phyloP scores from a whole-genome alignment of 2,329 filamentous ascomycete species.

The Colletotrichum noveboracense region DNA sequence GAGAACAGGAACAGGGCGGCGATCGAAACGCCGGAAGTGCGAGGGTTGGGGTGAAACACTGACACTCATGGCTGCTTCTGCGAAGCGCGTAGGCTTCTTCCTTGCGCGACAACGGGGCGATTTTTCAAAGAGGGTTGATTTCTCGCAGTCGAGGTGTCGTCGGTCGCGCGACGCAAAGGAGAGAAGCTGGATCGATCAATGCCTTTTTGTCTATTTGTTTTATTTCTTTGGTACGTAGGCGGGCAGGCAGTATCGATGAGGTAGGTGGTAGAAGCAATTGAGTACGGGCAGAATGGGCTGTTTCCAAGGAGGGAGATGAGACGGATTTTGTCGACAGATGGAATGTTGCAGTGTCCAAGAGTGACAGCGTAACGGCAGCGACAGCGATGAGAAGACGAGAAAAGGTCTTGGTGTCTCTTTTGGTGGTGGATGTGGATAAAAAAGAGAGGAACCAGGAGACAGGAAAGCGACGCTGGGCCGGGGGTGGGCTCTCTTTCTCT shows the following conservation, averaged over 20 bases:
- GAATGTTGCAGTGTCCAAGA: not conserved
- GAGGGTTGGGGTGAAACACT: conserved; percentile 40
- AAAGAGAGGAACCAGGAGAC: not conserved
- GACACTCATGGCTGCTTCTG: conserved; percentile 51
- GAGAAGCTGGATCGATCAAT: not conserved
- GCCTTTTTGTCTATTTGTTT: not conserved
- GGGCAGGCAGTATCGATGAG: not conserved
- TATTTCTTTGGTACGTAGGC: not conserved
- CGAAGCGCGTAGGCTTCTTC: conserved; percentile 25
- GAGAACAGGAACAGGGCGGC: conserved; percentile 1
- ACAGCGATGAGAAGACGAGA: not conserved
- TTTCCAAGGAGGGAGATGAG: conserved; percentile 2
- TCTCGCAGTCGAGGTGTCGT: not conserved
- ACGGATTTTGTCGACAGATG: not conserved
- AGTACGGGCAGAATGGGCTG: conserved; percentile 20
- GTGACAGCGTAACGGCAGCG: not conserved
- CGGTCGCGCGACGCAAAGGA: not conserved
- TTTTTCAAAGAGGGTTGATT: not conserved
- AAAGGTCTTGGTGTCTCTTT: conserved; percentile 9
- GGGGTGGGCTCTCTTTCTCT: not conserved
- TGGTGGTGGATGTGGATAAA: not conserved
- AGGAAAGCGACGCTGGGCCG: not conserved
- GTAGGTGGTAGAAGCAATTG: conserved; percentile 13
- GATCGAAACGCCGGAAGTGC: conserved; percentile 27
- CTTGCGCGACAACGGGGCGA: conserved; percentile 16